Base-by-base conservation (phyloP, 192 early-diverging fungal genomes). In the Phlyctochytrium planicorne region DNA sequence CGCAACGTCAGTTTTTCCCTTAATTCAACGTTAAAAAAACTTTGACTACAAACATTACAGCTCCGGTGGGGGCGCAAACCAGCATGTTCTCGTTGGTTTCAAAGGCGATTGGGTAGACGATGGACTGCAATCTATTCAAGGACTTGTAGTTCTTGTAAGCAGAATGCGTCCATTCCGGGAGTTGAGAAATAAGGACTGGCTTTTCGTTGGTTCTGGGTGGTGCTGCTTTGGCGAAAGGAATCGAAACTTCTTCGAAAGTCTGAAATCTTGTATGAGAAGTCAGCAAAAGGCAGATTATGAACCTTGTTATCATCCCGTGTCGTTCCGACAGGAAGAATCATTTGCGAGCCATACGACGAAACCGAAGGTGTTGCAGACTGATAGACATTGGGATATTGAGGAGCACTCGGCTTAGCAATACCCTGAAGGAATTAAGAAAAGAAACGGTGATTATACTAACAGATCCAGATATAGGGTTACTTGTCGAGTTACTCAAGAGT, bases 1-100 rank as follows among this genome's bases (percentile, higher is more conserved):
- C 16, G 97, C 96, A 20, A 97, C 89, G 71, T 99, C 95, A 1
- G 97, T 98, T 84, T 99, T 99, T 69, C 96, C 96, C 84, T 88
- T 62, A 2, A 50, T 30, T 6, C 25, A 1, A n/a, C 14, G 17
- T 53, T 34, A 52, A 66, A 6, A 52, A 62, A 24, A 32, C 4
- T 69, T 34, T 67, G 30, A 30, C 32, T 3, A 33, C n/a, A 65
- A 1, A 35, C 82, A 84, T 78, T 84, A 89, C 88, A 2, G 95
- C 94, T 67, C 97, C 97, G 0, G 97, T 99, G 0, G 97, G 97
- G 0, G 97, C 97, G 70, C 94, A 98, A 32, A 99, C 91, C 35
- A 99, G 86, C 77, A 99, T 94, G 65, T 99, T 99, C 76, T 97
- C 96, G 75, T 95, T 97, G n/a, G 92, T 90, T 30, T 90, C 86